Evolutionary conservation across 2,329 filamentous ascomycete species (phyloP), one percentile per base, ranked within the genome.

Genomic region (Apiospora hydei): DNA sequence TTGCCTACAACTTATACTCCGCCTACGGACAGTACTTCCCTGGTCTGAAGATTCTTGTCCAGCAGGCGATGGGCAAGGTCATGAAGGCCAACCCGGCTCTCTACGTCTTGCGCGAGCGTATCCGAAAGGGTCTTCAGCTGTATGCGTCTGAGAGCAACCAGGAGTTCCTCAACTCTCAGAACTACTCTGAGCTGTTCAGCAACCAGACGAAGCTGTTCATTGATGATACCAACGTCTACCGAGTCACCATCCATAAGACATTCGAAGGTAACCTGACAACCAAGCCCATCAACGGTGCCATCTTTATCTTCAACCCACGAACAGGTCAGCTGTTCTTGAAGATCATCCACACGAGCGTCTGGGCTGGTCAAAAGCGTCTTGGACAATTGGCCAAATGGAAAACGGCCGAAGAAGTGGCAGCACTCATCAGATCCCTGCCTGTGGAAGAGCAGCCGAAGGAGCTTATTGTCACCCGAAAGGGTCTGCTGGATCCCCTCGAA

Each of bases 261-360:
- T 99, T 99, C 75, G 96, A 99, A 83, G 96, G 96, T 78, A 99
- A 99, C 81, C 87, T 99, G 89, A 99, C 96, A 0, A 99, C 96
- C 1, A 99, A 99, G 84, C 96, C 96, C 4, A 99, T 99, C 88
- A 99, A 99, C 82, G 96, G 96, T 81, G 96, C 97, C 66, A 98
- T 99, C 81, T 99, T 99, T 87, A 99, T 99, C 81, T 98, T 99
- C 90, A 99, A 99, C 82, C 96, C 97, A n/a, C 91, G 96, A 72
- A 99, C 96, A 70, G 96, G 96, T 69, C 96, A 99, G 80, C 85
- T 99, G 51, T 99, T 99, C 90, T 84, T 99, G 80, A 99, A 99
- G 88, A 98, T 99, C 78, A 99, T 99, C 76, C 97, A 99, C 84
- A 99, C 96, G 1, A 98, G 95, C 80, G 97, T 99, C 41, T 99